These are phyloP conservation scores for Poa pratensis DNA, from an alignment of 176 grass and related monocot genomes.

Conservation along the genomic window DNA sequence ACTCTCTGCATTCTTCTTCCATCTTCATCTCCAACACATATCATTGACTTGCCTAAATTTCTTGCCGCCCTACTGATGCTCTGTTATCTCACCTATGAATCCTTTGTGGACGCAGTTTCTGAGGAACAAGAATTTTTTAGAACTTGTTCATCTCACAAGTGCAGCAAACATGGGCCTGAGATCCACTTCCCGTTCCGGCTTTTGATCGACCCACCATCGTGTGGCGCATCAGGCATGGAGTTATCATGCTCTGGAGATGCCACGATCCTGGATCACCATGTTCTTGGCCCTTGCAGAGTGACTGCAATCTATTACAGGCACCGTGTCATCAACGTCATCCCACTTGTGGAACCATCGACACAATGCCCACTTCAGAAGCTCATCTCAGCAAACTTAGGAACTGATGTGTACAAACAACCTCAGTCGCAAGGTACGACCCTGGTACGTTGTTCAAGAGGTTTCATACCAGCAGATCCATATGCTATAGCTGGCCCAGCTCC, in stretches of 20 bases:
- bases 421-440: neutral
- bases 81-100: conserved; percentile 14
- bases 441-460: conserved; percentile 42
- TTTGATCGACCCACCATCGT: conserved; percentile 13
- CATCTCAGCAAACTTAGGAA: conserved; percentile 18
- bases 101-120: neutral
- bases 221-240: conserved; percentile 28
- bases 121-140: conserved; percentile 10
- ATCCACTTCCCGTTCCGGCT: conserved; percentile 1
- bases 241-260: conserved; percentile 45
- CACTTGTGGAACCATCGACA: neutral
- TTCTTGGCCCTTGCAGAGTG: conserved; percentile 28
- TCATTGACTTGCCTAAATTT: neutral
- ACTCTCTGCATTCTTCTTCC: too few species aligned
- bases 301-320: conserved; percentile 11
- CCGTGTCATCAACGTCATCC: conserved; percentile 9
- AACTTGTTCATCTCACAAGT: neutral
- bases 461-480: neutral
- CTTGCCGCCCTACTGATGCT: conserved; percentile 22
- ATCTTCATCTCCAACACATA: neutral
- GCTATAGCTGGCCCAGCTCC: conserved; percentile 29
- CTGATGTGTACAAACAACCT: conserved; percentile 33
- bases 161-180: neutral
- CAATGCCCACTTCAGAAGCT: conserved; percentile 46
- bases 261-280: conserved; percentile 40